Evolutionary conservation across 352 stramenopile species (phyloP).

Genomic region (Phytophthora megakarya): DNA sequence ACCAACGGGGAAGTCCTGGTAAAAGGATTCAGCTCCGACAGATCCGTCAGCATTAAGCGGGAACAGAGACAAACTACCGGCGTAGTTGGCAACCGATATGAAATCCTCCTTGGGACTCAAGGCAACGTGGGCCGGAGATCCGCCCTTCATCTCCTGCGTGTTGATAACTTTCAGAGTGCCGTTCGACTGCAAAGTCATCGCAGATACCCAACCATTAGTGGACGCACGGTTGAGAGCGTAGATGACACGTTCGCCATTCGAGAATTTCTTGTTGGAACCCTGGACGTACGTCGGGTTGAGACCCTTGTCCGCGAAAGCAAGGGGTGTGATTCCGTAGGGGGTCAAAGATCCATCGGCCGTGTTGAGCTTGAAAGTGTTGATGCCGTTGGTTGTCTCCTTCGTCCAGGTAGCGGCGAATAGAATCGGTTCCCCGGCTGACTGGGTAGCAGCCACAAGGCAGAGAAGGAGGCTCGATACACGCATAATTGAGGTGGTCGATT

Average conservation of each 20-base stretch:
- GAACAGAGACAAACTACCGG: constrained; percentile 58
- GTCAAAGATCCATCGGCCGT: constrained; percentile 43
- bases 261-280: constrained; percentile 36
- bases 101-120: constrained; percentile 58
- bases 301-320: constrained; percentile 35
- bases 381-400: constrained; percentile 59
- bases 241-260: constrained; percentile 37
- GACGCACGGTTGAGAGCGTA: constrained; percentile 60
- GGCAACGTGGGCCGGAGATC: constrained; percentile 43
- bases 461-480: constrained; percentile 27
- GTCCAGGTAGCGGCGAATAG: constrained; percentile 65
- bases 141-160: constrained; percentile 50
- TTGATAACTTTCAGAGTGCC: constrained; percentile 51
- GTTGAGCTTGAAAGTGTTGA: constrained; percentile 62
- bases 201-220: constrained; percentile 52
- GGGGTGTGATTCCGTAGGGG: constrained; percentile 36
- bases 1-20: constrained; percentile 44
- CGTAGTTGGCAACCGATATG: constrained; percentile 65
- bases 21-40: constrained; percentile 38
- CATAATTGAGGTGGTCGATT: constrained; percentile 18
- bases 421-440: constrained; percentile 26
- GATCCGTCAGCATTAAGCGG: constrained; percentile 52
- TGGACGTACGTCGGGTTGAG: constrained; percentile 68
- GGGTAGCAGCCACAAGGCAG: constrained; percentile 21
- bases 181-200: constrained; percentile 42